A percentile compares a stretch with the other conserved stretches of the same genome.
Evolutionary conservation across 2,329 filamentous ascomycete species (phyloP).

Genomic region (Diaporthe vaccinii): DNA sequence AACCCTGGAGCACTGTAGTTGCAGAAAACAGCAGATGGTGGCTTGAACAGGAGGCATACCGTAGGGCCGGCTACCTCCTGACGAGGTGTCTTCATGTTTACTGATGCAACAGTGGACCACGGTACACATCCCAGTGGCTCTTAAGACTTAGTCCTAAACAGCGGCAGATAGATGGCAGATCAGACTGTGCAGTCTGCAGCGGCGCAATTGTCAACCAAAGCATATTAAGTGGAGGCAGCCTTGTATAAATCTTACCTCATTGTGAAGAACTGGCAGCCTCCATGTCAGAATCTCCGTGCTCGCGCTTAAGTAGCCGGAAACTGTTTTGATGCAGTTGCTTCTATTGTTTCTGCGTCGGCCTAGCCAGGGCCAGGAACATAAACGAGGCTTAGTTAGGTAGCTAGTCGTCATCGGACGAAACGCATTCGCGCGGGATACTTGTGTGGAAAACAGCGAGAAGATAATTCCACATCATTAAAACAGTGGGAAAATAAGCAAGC

Average conservation of each 20-base stretch:
- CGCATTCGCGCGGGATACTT: background rate
- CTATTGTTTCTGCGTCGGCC: background rate
- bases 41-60: background rate
- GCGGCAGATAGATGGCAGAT: background rate
- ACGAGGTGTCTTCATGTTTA: background rate
- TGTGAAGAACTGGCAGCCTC: background rate
- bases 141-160: background rate
- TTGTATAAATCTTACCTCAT: slow-evolving; percentile 6
- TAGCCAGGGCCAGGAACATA: background rate
- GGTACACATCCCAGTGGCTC: background rate
- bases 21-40: background rate
- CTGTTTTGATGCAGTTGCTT: background rate
- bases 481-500: too few species aligned
- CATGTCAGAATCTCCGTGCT: background rate
- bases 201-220: background rate
- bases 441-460: background rate
- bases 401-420: background rate
- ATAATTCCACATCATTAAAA: background rate
- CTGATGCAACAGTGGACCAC: background rate
- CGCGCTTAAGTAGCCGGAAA: background rate
- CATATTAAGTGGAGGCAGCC: slow-evolving; percentile 4
- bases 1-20: background rate
- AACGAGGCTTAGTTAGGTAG: background rate
- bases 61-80: background rate
- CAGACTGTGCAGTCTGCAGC: background rate